phyloP scores from a whole-genome alignment of 768 basidiomycete species.

The Auricularia cornea region DNA sequence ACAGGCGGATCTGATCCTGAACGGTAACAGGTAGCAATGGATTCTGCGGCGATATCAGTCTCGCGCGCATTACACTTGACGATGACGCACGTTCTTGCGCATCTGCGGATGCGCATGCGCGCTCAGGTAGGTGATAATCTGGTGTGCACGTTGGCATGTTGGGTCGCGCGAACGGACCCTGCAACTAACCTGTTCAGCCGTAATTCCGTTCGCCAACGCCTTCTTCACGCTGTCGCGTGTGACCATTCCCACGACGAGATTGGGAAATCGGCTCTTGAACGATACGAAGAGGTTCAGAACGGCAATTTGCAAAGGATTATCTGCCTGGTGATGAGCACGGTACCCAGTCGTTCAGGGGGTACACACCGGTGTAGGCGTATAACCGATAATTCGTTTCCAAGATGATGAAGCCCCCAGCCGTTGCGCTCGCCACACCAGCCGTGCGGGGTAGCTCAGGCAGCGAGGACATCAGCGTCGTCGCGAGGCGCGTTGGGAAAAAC shows the following conservation, averaged over 20 bases:
- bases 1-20: conserved; percentile 93
- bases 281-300: conserved; percentile 91
- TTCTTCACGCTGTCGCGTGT: conserved; percentile 94
- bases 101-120: conserved; percentile 97
- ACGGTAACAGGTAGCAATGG: conserved; percentile 94
- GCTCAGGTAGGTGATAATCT: conserved; percentile 94
- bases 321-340: conserved; percentile 29
- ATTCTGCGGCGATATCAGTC: conserved; percentile 42
- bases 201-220: conserved; percentile 90
- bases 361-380: conserved; percentile 90
- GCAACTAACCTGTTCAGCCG: conserved; percentile 77
- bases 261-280: conserved; percentile 90
- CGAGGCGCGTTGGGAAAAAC: conserved; percentile 90
- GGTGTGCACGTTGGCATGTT: conserved; percentile 1
- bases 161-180: conserved; percentile 4
- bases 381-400: conserved; percentile 97
- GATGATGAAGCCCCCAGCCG: conserved; percentile 81
- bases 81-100: conserved; percentile 71
- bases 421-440: conserved; percentile 41
- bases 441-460: conserved; percentile 69
- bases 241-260: conserved; percentile 91
- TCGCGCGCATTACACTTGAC: neutral
- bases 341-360: neutral
- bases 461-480: conserved; percentile 90
- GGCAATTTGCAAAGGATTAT: conserved; percentile 92